Base-by-base conservation (phyloP, 495 filamentous ascomycete species). In the Pseudomonodictys pantanalensis region DNA sequence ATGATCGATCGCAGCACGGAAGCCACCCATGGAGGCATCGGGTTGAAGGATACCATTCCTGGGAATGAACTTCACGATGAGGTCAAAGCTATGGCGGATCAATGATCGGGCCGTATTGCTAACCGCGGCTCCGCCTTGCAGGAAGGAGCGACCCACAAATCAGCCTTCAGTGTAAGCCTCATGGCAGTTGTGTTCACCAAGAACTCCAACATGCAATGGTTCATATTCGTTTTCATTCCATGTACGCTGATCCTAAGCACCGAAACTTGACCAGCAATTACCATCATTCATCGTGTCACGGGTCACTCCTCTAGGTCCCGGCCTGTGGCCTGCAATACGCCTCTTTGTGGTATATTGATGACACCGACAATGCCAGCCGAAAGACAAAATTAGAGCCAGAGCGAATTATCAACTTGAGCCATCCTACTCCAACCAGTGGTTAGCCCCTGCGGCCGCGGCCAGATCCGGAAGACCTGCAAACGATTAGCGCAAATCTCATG, bases 11-110 rank as follows among this genome's bases (percentile, higher is more conserved):
- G 64, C 59, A 32, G 54, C 64, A 60, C 59, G 38, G 55, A 64
- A 28, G 60, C 53, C 53, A 60, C 59, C 59, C 64, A 61, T 60
- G 50, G 64, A 67, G 63, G 63, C 63, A 66, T 66, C 54, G 58
- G 53, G 53, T 50, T 45, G 35, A 45, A 44, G 44, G 43, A 30
- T 49, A 52, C 43, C 28, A 12, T 32, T 10, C 18, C 20, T 20
- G 10, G 15, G 20, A 9, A 6, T 10, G 20, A 30, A 9, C 12
- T 43, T 32, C 49, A 32, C 18, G 41, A 48, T 54, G 58, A 25
- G 9, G 29, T 47, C 43, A 20, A 3, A 46, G 2, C 38, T 30
- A 6, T 15, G 0, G 25, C 38, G 59, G 59, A 57, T 46, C 12
- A 50, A 25, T 24, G 17, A 17, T 47, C 38, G 53, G 60, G 10